Conservation (phyloP, 106 monocot genomes). For the Triglochin maritima region DNA sequence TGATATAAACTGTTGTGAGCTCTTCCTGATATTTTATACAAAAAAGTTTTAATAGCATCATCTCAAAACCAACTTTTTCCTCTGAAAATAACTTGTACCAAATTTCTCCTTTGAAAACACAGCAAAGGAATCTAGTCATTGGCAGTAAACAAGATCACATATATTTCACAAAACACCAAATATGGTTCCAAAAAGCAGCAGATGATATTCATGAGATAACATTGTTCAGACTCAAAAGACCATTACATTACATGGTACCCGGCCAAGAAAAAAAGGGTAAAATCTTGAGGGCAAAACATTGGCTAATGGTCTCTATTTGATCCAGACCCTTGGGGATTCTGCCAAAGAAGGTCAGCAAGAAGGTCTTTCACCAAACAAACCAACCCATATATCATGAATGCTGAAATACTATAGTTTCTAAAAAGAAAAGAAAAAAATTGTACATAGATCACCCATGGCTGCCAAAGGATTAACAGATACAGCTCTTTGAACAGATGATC, state of each 20-base stretch:
- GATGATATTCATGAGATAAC: not conserved
- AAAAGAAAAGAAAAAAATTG: not conserved
- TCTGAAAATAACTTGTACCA: no score
- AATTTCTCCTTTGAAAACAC: no score
- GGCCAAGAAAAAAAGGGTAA: not conserved
- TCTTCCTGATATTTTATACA: no score
- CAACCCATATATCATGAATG: not conserved
- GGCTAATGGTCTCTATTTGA: not conserved
- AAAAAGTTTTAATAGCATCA: no score
- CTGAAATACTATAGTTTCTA: not conserved
- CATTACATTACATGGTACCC: not conserved
- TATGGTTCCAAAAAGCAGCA: not conserved
- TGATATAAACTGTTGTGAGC: no score
- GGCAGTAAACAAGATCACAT: no score
- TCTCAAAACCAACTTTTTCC: no score
- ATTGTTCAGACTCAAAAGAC: not conserved
- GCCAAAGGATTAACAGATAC: constrained; percentile 7
- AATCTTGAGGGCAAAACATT: not conserved
- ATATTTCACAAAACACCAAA: no score
- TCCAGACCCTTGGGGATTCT: no score
- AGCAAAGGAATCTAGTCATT: no score
- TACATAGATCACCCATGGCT: constrained; percentile 18
- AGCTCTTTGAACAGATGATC: constrained; percentile 13
- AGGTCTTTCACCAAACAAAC: not conserved
- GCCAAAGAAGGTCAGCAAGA: no score